Percentiles rank a stretch among this genome's conserved stretches.
These are phyloP conservation scores for Plantago elongata DNA, from an alignment of 257 asterid genomes.

Conservation along the genomic window DNA sequence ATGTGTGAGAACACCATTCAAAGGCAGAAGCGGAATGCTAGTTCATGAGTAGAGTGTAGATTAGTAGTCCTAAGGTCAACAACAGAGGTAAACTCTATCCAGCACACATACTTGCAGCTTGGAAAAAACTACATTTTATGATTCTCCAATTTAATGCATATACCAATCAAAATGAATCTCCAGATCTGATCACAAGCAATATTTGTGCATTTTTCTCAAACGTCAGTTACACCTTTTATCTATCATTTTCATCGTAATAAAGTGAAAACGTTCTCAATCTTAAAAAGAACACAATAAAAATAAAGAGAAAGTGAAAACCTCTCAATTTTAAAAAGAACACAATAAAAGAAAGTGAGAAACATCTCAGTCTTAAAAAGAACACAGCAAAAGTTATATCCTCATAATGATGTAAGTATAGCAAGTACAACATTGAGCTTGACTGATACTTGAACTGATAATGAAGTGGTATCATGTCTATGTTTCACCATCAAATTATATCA, in stretches of 20 bases:
- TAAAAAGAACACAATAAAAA: background rate
- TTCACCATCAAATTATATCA: background rate
- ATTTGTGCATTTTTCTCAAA: background rate
- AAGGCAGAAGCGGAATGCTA: conserved; percentile 5
- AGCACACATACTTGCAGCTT: background rate
- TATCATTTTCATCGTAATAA: too few relatives aligned
- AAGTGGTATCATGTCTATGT: background rate
- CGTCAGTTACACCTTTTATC: background rate
- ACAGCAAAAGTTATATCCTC: background rate
- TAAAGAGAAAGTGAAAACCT: background rate
- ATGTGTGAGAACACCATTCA: background rate
- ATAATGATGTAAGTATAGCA: background rate
- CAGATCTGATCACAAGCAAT: background rate
- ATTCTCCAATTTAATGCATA: too few relatives aligned
- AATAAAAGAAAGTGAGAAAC: background rate
- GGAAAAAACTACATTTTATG: too few relatives aligned
- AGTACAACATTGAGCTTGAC: background rate
- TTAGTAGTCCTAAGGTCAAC: background rate
- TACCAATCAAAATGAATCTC: too few relatives aligned
- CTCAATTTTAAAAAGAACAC: background rate
- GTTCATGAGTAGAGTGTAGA: background rate
- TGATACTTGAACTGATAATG: background rate
- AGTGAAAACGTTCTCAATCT: background rate
- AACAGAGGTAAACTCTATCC: background rate
- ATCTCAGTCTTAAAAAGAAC: background rate